phyloP scores from a whole-genome alignment of 23 red algal genomes.

The Gracilariopsis chorda region DNA sequence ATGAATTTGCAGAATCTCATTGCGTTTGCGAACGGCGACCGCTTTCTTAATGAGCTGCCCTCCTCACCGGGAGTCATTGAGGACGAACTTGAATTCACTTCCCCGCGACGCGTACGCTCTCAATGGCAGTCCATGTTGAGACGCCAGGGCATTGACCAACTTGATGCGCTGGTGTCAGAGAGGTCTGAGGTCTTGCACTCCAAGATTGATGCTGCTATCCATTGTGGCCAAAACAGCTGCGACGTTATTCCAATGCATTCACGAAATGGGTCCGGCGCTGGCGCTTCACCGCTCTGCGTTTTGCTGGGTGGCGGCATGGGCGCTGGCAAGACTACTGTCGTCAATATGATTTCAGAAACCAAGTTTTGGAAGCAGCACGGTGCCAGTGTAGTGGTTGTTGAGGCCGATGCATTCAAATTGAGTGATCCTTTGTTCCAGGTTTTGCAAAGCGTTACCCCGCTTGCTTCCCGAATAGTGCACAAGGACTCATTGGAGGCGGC shows the following conservation, averaged over 20 bases:
- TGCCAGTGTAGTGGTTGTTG: constrained; percentile 53
- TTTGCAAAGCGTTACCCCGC: constrained; percentile 30
- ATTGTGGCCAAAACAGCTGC: constrained; percentile 12
- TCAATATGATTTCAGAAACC: constrained; percentile 39
- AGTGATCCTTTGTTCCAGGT: constrained; percentile 70
- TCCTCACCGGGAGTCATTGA: background rate
- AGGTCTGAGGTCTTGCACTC: constrained; percentile 20
- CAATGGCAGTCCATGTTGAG: constrained; percentile 51
- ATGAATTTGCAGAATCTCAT: constrained; percentile 15
- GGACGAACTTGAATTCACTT: background rate
- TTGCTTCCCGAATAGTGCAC: constrained; percentile 63
- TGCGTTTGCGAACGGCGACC: constrained; percentile 30
- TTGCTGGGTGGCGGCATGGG: constrained; percentile 80
- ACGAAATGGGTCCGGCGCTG: background rate
- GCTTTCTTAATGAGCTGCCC: background rate
- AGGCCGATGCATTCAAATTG: constrained; percentile 70
- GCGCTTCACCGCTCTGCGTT: constrained; percentile 41
- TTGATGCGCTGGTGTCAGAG: constrained; percentile 46
- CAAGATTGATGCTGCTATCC: constrained; percentile 37
- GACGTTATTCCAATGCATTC: background rate
- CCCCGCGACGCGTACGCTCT: constrained; percentile 1
- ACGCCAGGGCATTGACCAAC: constrained; percentile 64
- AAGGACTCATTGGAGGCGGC: constrained; percentile 60
- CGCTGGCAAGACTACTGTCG: constrained; percentile 54
- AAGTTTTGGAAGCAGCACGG: constrained; percentile 64